A percentile compares a stretch with the other conserved stretches of the same genome.
These are phyloP conservation scores for Ceratocystis albifundus DNA, from an alignment of 2,329 filamentous ascomycete genomes.

Conservation along the genomic window DNA sequence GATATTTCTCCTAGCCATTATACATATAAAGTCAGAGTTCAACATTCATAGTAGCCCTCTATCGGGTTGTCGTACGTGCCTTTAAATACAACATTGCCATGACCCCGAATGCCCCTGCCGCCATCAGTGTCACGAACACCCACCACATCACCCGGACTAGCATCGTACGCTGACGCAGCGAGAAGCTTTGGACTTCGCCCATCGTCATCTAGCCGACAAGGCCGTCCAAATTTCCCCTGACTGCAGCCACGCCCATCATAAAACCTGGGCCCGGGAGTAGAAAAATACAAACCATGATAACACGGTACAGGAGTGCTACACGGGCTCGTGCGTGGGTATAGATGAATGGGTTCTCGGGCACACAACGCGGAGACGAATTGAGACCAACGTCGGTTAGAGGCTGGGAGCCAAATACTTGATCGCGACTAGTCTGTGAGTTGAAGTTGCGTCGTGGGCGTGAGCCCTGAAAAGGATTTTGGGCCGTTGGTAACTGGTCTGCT, in stretches of 20 bases:
- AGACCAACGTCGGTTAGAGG: constrained; percentile 11
- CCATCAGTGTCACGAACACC: constrained; percentile 14
- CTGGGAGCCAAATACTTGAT: constrained; percentile 15
- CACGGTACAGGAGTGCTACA: constrained; percentile 9
- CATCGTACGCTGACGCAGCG: constrained; percentile 12
- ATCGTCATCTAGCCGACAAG: constrained; percentile 11
- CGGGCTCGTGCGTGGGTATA: background rate
- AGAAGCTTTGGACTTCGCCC: constrained; percentile 14
- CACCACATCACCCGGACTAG: constrained; percentile 17
- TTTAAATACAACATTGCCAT: constrained; percentile 15
- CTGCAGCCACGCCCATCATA: constrained; percentile 8
- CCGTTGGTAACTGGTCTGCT: background rate
- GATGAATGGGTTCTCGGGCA: constrained; percentile 17
- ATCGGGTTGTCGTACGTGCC: background rate
- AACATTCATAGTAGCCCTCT: background rate
- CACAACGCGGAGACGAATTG: background rate
- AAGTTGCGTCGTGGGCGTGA: background rate
- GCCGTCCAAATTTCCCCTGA: constrained; percentile 11
- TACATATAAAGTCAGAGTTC: background rate
- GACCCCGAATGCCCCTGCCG: constrained; percentile 14
- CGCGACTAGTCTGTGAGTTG: constrained; percentile 13
- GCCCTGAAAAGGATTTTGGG: background rate
- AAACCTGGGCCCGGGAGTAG: constrained; percentile 16
- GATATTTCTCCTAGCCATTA: background rate
- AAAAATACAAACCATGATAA: background rate